Percentiles rank a stretch among this genome's conserved stretches.
These are phyloP conservation scores for Boletus vermiculosoides DNA, from an alignment of 768 basidiomycete genomes.

Conservation along the genomic window DNA sequence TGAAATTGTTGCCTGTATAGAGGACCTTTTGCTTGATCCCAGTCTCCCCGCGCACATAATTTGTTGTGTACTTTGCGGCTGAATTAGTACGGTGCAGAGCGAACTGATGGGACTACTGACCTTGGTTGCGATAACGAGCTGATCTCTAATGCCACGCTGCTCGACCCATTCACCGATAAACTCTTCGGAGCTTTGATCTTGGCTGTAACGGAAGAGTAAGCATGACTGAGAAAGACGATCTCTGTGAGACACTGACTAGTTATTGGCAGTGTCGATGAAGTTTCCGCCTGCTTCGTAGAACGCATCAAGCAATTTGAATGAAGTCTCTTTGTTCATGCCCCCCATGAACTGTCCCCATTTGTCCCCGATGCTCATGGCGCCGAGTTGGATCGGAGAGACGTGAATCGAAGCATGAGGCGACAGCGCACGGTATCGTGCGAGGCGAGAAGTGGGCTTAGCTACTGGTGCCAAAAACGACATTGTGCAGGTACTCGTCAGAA, in stretches of 20 bases:
- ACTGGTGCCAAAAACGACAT: constrained; percentile 10
- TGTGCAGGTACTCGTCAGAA: background rate
- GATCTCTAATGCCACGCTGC: constrained; percentile 40
- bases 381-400: constrained; percentile 49
- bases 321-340: constrained; percentile 41
- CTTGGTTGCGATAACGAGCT: constrained; percentile 47
- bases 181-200: constrained; percentile 41
- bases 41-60: constrained; percentile 15
- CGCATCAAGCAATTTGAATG: constrained; percentile 47
- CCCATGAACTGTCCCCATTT: constrained; percentile 41
- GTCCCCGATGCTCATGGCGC: constrained; percentile 48
- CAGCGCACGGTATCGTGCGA: constrained; percentile 41
- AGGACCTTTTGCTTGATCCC: constrained; percentile 33
- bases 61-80: constrained; percentile 23
- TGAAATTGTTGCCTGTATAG: constrained; percentile 49
- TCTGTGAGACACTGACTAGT: constrained; percentile 33
- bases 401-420: constrained; percentile 42
- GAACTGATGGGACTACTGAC: constrained; percentile 3
- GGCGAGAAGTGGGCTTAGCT: constrained; percentile 32
- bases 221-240: background rate
- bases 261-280: constrained; percentile 48
- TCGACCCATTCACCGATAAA: constrained; percentile 52
- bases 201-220: constrained; percentile 18
- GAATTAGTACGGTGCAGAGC: background rate
- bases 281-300: constrained; percentile 47